Base-by-base conservation (phyloP, 1,284 basidiomycete genomes). In the Sporisorium reilianum region DNA sequence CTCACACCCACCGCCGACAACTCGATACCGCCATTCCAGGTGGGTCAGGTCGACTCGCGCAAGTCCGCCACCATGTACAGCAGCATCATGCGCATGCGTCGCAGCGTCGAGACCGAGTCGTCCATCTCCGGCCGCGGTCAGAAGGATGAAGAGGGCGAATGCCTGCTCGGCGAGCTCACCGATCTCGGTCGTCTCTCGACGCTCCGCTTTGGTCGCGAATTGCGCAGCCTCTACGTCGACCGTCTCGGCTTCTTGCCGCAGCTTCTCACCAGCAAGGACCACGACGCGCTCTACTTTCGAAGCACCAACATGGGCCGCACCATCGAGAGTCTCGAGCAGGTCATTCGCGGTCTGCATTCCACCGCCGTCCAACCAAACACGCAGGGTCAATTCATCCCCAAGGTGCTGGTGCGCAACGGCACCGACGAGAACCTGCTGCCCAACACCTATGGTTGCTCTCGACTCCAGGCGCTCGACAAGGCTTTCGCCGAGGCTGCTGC, bases 291-390 rank as follows among this genome's bases (percentile, higher is more conserved):
- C 55, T 83, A 83, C 65, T 78, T 82, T 41, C 87, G 88, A 6
- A 89, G 89, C 16, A 93, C 92, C 1, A 91, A 92, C 79, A 89
- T 93, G 82, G 88, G 90, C 1, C 88, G 92, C 36, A 94, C 92
- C 6, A 89, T 91, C 25, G 91, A 93, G 79, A 91, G 90, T 2
- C 85, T 93, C 16, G 90, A 92, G 77, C 90, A 93, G 75, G 87
- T 92, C 42, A 87, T 92, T 23, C 88, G 90, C 56, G 92, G 92
- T 5, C 41, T 84, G 10, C 56, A 80, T 14, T 64, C 70, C 10
- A 52, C 67, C 14, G 55, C 67, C 5, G 58, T 32, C 4, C 52
- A 52, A 20, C 62, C 65, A 11, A 57, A 59, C 51, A 60, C 67
- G 0, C 25, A 50, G 14, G 67, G 49, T 9, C 71, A 62, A 30